Evolutionary conservation across 2,329 filamentous ascomycete genomes (phyloP).

Genomic region (Pezicula carpinea): DNA sequence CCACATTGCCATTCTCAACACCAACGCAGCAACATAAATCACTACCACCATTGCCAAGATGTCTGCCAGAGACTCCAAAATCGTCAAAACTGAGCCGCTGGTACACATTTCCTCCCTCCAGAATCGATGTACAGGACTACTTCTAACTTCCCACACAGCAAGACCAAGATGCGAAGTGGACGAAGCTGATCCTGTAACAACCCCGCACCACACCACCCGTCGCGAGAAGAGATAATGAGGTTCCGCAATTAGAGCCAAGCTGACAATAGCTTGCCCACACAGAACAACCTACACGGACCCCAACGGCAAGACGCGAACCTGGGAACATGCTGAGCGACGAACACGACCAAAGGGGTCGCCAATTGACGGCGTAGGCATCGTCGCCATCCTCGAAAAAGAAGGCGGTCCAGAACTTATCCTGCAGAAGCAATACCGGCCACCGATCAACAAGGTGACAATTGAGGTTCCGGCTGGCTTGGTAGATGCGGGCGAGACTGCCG

Average conservation of each 20-base stretch:
- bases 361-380: constrained; percentile 70
- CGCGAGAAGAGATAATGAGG: too few relatives aligned
- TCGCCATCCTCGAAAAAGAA: constrained; percentile 59
- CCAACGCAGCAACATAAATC: too few relatives aligned
- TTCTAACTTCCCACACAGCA: constrained; percentile 9
- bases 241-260: background rate
- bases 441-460: constrained; percentile 53
- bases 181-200: constrained; percentile 51
- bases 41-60: constrained; percentile 23
- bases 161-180: constrained; percentile 50
- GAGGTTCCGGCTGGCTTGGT: constrained; percentile 62
- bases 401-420: constrained; percentile 53
- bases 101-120: constrained; percentile 28
- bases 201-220: background rate
- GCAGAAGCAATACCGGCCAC: constrained; percentile 64
- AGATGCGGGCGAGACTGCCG: constrained; percentile 56
- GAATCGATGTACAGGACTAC: constrained; percentile 5
- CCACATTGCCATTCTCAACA: too few relatives aligned
- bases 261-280: constrained; percentile 2
- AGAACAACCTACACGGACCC: constrained; percentile 63
- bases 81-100: constrained; percentile 40
- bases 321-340: constrained; percentile 69
- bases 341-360: constrained; percentile 57
- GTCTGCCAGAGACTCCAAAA: constrained; percentile 39
- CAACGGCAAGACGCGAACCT: constrained; percentile 52